Evolutionary conservation across 148 eudicot species (phyloP).

Genomic region (Limonium bicolor): DNA sequence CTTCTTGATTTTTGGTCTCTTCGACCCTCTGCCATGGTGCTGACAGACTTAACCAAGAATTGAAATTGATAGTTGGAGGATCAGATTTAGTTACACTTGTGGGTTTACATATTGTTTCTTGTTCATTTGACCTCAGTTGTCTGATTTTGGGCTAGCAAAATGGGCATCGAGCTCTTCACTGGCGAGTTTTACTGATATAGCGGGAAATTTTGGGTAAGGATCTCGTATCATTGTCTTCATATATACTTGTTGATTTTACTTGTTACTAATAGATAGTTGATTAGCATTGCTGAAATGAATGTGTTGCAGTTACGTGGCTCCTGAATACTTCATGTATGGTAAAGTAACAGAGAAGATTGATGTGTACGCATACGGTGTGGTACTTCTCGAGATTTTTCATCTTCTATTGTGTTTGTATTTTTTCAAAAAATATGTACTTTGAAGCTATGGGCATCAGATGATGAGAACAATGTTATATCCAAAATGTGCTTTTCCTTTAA

Average conservation of each 20-base stretch:
- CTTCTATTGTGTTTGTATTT: too few species aligned
- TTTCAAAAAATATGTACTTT: too few species aligned
- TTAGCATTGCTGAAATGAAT: too few species aligned
- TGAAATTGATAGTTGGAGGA: neutral
- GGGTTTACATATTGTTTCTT: neutral
- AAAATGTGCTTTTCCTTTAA: too few species aligned
- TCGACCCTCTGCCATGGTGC: too few species aligned
- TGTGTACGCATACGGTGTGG: slow-evolving; percentile 96
- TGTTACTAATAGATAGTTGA: too few species aligned
- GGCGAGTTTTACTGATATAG: slow-evolving; percentile 55
- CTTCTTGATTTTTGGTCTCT: too few species aligned
- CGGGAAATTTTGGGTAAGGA: slow-evolving; percentile 91
- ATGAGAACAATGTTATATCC: too few species aligned
- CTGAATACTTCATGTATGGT: slow-evolving; percentile 95
- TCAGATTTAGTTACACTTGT: slow-evolving; percentile 2
- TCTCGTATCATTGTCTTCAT: slow-evolving; percentile 2
- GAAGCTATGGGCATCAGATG: too few species aligned
- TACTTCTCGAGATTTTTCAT: slow-evolving; percentile 94
- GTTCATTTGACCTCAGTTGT: slow-evolving; percentile 27
- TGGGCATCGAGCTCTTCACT: slow-evolving; percentile 46
- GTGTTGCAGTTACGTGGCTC: slow-evolving; percentile 87
- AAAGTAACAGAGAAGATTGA: slow-evolving; percentile 74
- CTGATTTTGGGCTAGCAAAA: slow-evolving; percentile 88
- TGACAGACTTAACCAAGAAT: neutral
- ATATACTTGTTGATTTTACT: too few species aligned